Conservation (phyloP, 2,329 filamentous ascomycete species). For the Aspergillus proliferans region DNA sequence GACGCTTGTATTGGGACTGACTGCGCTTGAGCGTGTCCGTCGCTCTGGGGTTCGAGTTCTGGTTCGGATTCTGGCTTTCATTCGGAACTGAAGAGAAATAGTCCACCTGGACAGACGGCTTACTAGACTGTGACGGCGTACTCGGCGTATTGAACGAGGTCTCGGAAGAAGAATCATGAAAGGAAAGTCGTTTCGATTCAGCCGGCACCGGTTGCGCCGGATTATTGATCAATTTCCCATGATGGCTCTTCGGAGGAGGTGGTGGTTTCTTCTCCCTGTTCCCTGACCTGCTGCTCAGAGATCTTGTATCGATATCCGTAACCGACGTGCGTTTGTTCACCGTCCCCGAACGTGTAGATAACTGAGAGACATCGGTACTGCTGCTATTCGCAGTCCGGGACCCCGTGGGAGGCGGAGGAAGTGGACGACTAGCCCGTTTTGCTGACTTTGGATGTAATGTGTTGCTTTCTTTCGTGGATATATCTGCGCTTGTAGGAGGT, state of each 20-base stretch:
- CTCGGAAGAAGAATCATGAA: constrained; percentile 19
- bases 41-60: not conserved
- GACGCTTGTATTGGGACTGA: constrained; percentile 34
- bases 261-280: constrained; percentile 60
- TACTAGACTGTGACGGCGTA: constrained; percentile 11
- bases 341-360: constrained; percentile 41
- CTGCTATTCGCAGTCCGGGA: constrained; percentile 36
- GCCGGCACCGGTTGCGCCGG: constrained; percentile 17
- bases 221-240: constrained; percentile 65
- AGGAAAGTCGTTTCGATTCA: constrained; percentile 20
- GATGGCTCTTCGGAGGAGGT: constrained; percentile 64
- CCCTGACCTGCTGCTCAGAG: constrained; percentile 20
- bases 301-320: constrained; percentile 44
- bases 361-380: constrained; percentile 45
- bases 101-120: constrained; percentile 48
- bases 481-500: not conserved
- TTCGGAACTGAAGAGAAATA: constrained; percentile 24
- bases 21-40: constrained; percentile 24
- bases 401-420: constrained; percentile 3
- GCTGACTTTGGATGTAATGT: not conserved
- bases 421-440: not conserved
- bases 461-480: not conserved
- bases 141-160: constrained; percentile 10
- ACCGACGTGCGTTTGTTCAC: constrained; percentile 53
- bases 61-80: constrained; percentile 5